Percentiles rank a stretch among this genome's conserved stretches.
Conservation (phyloP, 768 basidiomycete species). For the Amanita molliuscula region DNA sequence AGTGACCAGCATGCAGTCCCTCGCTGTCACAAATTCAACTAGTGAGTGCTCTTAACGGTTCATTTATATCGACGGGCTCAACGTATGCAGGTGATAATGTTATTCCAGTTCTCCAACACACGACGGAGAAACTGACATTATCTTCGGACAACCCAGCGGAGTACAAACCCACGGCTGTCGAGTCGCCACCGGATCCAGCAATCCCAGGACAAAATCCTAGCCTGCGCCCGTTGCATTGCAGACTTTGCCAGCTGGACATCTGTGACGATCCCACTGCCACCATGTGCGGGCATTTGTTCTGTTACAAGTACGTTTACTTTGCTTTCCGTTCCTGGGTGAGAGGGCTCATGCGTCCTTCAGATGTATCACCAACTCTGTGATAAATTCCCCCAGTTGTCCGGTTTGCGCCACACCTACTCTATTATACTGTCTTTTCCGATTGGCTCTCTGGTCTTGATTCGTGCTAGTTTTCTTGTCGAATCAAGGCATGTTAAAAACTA, state of each 20-base stretch:
- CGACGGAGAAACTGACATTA: neutral
- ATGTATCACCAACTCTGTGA: constrained; percentile 42
- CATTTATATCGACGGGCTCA: neutral
- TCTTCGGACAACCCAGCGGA: too few relatives aligned
- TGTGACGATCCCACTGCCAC: constrained; percentile 47
- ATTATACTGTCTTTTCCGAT: constrained; percentile 43
- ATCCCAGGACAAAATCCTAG: constrained; percentile 5
- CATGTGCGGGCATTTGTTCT: constrained; percentile 57
- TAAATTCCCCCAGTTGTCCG: constrained; percentile 37
- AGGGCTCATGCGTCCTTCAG: constrained; percentile 18
- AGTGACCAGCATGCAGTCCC: neutral
- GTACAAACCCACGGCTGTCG: neutral
- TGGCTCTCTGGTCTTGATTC: constrained; percentile 26
- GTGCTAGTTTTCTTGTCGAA: neutral
- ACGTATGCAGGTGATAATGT: neutral
- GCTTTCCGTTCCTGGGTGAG: neutral
- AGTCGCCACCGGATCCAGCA: neutral
- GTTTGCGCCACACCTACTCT: constrained; percentile 40
- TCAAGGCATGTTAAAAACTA: neutral
- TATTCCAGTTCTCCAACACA: neutral
- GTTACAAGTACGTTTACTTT: constrained; percentile 32
- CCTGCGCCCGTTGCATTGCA: constrained; percentile 29
- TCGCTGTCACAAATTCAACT: neutral
- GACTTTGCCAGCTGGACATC: constrained; percentile 36
- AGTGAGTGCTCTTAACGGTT: neutral